Evolutionary conservation across 805 yeast species (phyloP).

Genomic region (Starmerella potacharoeniae): DNA sequence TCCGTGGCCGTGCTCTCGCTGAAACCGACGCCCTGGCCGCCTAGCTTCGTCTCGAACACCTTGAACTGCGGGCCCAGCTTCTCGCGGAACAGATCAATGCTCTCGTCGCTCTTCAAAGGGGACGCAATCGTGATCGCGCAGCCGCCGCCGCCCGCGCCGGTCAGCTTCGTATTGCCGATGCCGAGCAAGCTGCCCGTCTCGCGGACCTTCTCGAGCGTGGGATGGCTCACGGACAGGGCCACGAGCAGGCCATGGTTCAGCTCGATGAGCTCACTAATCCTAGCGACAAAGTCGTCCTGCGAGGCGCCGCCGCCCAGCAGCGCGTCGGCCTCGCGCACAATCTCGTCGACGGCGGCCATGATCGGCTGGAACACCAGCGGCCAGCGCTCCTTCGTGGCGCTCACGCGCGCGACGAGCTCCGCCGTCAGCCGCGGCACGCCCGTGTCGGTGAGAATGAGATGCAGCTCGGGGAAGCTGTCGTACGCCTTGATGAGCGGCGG

Average conservation of each 20-base stretch:
- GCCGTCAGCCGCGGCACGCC: conserved; percentile 82
- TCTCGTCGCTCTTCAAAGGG: conserved; percentile 27
- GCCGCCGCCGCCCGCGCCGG: conserved; percentile 99
- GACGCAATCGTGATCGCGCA: conserved; percentile 83
- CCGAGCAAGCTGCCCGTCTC: conserved; percentile 48
- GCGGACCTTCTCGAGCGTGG: conserved; percentile 69
- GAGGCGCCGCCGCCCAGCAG: conserved; percentile 43
- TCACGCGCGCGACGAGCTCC: conserved; percentile 66
- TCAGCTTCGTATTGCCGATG: conserved; percentile 81
- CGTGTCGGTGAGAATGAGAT: conserved; percentile 71
- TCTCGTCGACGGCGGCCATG: conserved; percentile 61
- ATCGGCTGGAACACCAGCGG: conserved; percentile 49
- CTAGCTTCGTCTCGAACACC: conserved; percentile 67
- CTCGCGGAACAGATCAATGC: conserved; percentile 28
- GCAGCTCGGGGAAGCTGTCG: conserved; percentile 62
- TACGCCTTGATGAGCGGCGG: conserved; percentile 50
- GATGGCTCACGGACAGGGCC: conserved; percentile 85
- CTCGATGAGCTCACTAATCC: conserved; percentile 41
- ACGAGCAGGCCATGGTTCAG: conserved; percentile 82
- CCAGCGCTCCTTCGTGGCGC: conserved; percentile 39
- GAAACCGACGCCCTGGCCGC: conserved; percentile 78
- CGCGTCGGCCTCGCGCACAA: conserved; percentile 62
- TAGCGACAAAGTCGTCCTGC: conserved; percentile 25
- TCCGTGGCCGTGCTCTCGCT: conserved; percentile 3
- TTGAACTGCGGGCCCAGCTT: conserved; percentile 47